Evolutionary conservation across 2,329 filamentous ascomycete genomes (phyloP), one percentile per base, ranked within the genome.

Genomic region (Diatrype stigma): DNA sequence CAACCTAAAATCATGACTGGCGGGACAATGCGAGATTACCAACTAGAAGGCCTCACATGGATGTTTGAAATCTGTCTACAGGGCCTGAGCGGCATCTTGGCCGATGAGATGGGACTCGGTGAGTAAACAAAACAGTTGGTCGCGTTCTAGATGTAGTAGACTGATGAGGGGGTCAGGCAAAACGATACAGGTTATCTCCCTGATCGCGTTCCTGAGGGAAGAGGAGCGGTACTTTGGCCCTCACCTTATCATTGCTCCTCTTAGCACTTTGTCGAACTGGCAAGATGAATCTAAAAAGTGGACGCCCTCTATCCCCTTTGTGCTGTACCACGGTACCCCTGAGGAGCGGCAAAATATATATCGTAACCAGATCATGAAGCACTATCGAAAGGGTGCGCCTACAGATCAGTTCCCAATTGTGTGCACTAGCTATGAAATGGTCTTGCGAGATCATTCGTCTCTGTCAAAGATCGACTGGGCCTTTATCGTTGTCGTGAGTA

Each of bases 261-360:
- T 97, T 3, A 96, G 91, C 63, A 97, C 94, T 0, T 79, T 96
- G 0, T 91, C 87, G 37, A 99, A 97, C 65, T 99, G 94, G 94
- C 86, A 96, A 40, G 89, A 94, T 40, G 94, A 99, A 63, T 96
- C 97, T 60, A 78, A 85, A 32, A 87, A 87, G 60, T 99, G 92
- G 91, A 90, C 90, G 0, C 94, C 94, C 0, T 81, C 80, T 2
- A 93, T 97, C 37, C 91, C 93, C 0, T 91, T 94, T 0, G 76
- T 96, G 46, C 81, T 97, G 58, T 97, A 97, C 60, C 94, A 99
- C 61, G 94, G 94, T 8, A 86, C 81, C 10, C 90, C 91, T 23
- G 75, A 83, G 19, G 83, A 94, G 55, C 81, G 94, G n/a, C 85
- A 84, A 47, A 76, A 83, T 2, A 82, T 96, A n/a, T 85, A 91